phyloP scores from a whole-genome alignment of 164 flowering plant species.

The Aristolochia californica region DNA sequence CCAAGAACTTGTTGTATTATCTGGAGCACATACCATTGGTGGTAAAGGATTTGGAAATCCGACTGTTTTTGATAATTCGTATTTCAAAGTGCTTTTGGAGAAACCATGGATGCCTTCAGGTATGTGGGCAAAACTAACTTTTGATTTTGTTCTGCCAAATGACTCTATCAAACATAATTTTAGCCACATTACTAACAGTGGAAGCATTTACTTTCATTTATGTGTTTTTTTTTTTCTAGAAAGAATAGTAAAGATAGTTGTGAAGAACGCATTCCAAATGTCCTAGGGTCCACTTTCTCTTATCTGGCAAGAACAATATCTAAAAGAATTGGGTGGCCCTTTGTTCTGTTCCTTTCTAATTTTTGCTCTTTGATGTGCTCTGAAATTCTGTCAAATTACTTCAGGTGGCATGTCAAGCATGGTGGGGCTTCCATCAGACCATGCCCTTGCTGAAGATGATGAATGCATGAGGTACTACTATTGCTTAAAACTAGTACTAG shows the following conservation, averaged over 20 bases:
- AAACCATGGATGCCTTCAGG: constrained; percentile 88
- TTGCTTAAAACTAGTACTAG: neutral
- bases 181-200: too few species aligned
- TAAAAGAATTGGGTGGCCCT: too few species aligned
- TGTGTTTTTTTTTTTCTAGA: too few species aligned
- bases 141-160: neutral
- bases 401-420: constrained; percentile 54
- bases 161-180: too few species aligned
- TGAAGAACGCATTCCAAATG: too few species aligned
- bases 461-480: constrained; percentile 69
- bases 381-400: neutral
- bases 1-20: constrained; percentile 82
- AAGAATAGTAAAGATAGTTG: too few species aligned
- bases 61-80: constrained; percentile 68
- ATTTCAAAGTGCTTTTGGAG: constrained; percentile 75
- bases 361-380: neutral
- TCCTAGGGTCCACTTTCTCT: too few species aligned
- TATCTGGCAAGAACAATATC: too few species aligned
- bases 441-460: constrained; percentile 67
- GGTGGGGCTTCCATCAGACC: constrained; percentile 96
- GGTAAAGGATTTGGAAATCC: constrained; percentile 91
- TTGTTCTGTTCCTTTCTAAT: too few species aligned
- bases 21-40: constrained; percentile 95
- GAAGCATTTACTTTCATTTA: too few species aligned
- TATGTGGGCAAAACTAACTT: constrained; percentile 9